Conservation (phyloP, 2,329 filamentous ascomycete species). For the Paramyrothecium sp. region DNA sequence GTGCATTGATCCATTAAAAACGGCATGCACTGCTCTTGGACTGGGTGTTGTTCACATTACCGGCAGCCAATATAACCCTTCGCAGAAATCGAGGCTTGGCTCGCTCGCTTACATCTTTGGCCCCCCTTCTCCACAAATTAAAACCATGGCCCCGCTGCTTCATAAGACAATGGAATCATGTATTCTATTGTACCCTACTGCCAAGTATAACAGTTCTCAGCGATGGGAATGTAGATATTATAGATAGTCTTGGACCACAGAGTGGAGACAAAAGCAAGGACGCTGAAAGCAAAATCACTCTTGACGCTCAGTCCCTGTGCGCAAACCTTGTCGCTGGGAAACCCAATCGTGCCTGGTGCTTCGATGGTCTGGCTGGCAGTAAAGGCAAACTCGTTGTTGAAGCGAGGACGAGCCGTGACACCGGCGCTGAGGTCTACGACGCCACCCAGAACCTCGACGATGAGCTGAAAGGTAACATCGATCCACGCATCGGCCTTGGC, state of each 20-base stretch:
- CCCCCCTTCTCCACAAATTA: too few relatives aligned
- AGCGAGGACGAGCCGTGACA: slow-evolving; percentile 31
- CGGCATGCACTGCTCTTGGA: too few relatives aligned
- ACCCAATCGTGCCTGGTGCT: slow-evolving; percentile 2
- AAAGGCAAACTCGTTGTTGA: slow-evolving; percentile 33
- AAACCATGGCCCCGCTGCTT: too few relatives aligned
- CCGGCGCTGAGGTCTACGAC: slow-evolving; percentile 35
- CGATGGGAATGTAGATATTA: slow-evolving; percentile 12
- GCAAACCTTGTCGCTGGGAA: slow-evolving; percentile 16
- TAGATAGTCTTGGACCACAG: slow-evolving; percentile 21
- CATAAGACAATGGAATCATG: too few relatives aligned
- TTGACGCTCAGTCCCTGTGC: slow-evolving; percentile 18
- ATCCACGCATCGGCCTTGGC: slow-evolving; percentile 30
- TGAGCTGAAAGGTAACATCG: slow-evolving; percentile 35
- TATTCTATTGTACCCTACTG: neutral
- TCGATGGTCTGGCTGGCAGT: slow-evolving; percentile 20
- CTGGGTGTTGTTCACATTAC: too few relatives aligned
- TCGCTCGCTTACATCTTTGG: too few relatives aligned
- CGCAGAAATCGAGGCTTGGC: too few relatives aligned
- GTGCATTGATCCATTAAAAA: too few relatives aligned
- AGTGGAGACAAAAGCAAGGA: slow-evolving; percentile 21
- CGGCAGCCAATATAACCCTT: too few relatives aligned
- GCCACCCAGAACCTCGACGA: slow-evolving; percentile 30
- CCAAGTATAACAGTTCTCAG: slow-evolving; percentile 13
- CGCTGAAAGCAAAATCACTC: slow-evolving; percentile 23